Evolutionary conservation across 2,329 filamentous ascomycete species (phyloP), one percentile per base, ranked within the genome.

Genomic region (Curvularia sp.): DNA sequence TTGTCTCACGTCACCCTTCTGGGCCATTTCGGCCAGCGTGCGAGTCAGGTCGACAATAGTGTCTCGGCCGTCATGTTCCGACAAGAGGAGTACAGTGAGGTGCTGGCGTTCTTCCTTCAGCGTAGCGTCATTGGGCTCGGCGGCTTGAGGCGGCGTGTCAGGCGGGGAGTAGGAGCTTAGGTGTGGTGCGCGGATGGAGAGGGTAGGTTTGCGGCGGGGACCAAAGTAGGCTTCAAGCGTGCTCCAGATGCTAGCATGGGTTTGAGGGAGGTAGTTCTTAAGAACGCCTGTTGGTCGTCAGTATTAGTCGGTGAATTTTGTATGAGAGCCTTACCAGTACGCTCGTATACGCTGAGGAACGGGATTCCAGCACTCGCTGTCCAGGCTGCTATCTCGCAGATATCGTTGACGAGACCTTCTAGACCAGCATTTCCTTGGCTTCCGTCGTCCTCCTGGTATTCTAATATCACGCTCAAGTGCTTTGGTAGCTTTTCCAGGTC

Each of bases 11-110:
- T 97, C 97, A 58, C 88, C 88, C 67, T 89, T 88, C 77, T 98
- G 95, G 6, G 92, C 91, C 95, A 99, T 98, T 73, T 97, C 92
- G 5, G 94, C 87, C 22, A 99, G 83, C 0, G 96, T 98, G 73
- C 93, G 92, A 42, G 95, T 99, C 46, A 99, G 85, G 77, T 99
- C 95, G 41, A 99, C 93, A 62, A 99, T 86, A 4, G 94, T 97
- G 72, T 96, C 92, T 54, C 94, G 88, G 49, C 95, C 94, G 69
- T 99, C 95, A 55, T 94, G 90, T 38, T 88, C 87, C 13, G 92
- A 96, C 50, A 99, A 86, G 39, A 99, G 86, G 57, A 97, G 86
- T 18, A 98, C 78, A 4, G 83, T 85, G 18, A 89, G 76, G 59
- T 84, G 79, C 24, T 76, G 78, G 57, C 64, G 62, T 53, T 60